phyloP scores from a whole-genome alignment of 169 alveolate species.

The Besnoitia besnoiti region DNA sequence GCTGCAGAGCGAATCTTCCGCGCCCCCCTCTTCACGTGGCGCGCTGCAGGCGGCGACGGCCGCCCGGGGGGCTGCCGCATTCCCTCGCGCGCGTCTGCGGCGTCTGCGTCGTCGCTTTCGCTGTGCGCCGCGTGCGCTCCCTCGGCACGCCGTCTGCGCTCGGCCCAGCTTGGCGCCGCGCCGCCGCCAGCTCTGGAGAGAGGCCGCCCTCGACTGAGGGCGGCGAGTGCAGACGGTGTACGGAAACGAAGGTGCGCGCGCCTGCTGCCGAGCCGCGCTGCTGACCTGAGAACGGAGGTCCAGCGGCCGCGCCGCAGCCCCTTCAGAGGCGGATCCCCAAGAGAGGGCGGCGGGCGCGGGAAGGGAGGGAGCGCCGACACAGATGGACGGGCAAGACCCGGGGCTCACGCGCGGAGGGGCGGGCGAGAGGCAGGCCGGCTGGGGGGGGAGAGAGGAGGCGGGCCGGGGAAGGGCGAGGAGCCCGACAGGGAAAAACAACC shows the following conservation, averaged over 20 bases:
- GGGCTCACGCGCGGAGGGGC: neutral
- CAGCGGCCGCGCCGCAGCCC: neutral
- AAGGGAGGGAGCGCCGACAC: neutral
- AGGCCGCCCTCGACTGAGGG: neutral
- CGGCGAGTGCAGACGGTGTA: neutral
- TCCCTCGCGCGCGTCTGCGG: neutral
- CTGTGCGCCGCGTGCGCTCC: neutral
- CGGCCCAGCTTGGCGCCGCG: neutral
- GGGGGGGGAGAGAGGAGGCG: conserved; percentile 2
- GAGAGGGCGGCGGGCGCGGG: neutral
- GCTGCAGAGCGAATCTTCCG: neutral
- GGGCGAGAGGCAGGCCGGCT: too few relatives aligned
- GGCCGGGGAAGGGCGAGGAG: neutral
- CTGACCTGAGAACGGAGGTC: neutral
- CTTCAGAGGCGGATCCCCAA: neutral
- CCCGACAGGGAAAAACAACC: neutral
- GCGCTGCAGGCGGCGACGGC: conserved; percentile 21
- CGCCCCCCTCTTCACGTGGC: conserved; percentile 19
- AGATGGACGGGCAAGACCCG: neutral
- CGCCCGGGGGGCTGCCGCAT: neutral
- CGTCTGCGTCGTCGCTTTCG: neutral
- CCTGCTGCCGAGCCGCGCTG: neutral
- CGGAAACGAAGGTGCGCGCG: neutral
- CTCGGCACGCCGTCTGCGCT: neutral
- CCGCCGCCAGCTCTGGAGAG: neutral